Evolutionary conservation across 352 stramenopile species (phyloP).

Genomic region (Globisporangium camurandrum): DNA sequence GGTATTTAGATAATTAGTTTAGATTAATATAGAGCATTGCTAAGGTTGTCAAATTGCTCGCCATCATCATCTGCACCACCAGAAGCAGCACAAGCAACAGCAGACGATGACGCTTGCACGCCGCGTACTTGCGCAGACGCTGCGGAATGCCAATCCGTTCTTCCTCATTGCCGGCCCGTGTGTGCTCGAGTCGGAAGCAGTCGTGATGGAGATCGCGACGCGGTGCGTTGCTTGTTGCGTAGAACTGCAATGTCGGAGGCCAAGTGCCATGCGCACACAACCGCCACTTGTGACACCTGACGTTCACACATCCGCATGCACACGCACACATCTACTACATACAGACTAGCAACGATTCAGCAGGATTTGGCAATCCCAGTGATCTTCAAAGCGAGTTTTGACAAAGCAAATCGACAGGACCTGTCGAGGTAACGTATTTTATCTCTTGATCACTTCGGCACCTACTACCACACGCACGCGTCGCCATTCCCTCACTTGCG

Average conservation of each 20-base stretch:
- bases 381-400: conserved; percentile 87
- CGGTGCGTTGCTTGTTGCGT: conserved; percentile 22
- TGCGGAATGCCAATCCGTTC: conserved; percentile 61
- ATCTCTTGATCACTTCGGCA: too few relatives aligned
- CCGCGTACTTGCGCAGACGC: conserved; percentile 32
- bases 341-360: conserved; percentile 49
- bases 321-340: background rate
- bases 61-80: too few relatives aligned
- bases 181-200: conserved; percentile 64
- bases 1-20: too few relatives aligned
- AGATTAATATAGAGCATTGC: too few relatives aligned
- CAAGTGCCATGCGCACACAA: background rate
- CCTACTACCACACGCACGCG: too few relatives aligned
- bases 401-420: conserved; percentile 86
- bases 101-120: conserved; percentile 26
- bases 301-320: background rate
- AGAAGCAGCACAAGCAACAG: background rate
- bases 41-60: too few relatives aligned
- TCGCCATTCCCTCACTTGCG: background rate
- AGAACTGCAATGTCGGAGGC: too few relatives aligned
- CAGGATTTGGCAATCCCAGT: conserved; percentile 59
- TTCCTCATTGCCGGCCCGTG: conserved; percentile 82
- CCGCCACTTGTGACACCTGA: background rate
- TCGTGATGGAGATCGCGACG: conserved; percentile 63
- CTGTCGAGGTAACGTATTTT: conserved; percentile 50